A percentile compares a stretch with the other conserved stretches of the same genome.
phyloP scores from a whole-genome alignment of 116 monocot species.

The Iris pallida region DNA sequence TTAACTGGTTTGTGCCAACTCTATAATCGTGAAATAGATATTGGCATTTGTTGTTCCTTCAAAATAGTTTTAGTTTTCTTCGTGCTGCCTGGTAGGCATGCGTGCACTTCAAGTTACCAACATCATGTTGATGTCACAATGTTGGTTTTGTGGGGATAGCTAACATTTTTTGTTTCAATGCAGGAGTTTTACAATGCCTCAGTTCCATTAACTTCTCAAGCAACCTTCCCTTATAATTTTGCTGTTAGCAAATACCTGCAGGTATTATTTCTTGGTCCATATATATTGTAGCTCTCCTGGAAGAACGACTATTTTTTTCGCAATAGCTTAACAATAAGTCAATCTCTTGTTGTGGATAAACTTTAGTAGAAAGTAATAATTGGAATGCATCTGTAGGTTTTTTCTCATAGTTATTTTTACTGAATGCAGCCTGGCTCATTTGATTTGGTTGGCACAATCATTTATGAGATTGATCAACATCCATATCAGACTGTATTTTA shows the following conservation, averaged over 20 bases:
- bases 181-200: slow-evolving; percentile 86
- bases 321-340: no score
- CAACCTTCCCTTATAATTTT: slow-evolving; percentile 84
- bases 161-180: neutral
- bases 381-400: neutral
- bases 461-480: slow-evolving; percentile 90
- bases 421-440: slow-evolving; percentile 70
- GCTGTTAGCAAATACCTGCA: slow-evolving; percentile 88
- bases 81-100: no score
- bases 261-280: slow-evolving; percentile 27
- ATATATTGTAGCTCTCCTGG: neutral
- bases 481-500: slow-evolving; percentile 75
- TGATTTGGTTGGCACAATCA: slow-evolving; percentile 79
- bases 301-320: neutral
- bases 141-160: no score
- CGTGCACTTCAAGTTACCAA: no score
- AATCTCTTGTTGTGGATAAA: neutral
- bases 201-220: slow-evolving; percentile 73
- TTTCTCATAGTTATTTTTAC: neutral
- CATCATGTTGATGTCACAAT: no score
- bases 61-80: no score
- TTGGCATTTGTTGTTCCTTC: no score
- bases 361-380: neutral
- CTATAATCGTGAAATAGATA: no score
- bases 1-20: no score